Evolutionary conservation across 495 filamentous ascomycete species (phyloP).

Genomic region (Penicillium paradoxum): DNA sequence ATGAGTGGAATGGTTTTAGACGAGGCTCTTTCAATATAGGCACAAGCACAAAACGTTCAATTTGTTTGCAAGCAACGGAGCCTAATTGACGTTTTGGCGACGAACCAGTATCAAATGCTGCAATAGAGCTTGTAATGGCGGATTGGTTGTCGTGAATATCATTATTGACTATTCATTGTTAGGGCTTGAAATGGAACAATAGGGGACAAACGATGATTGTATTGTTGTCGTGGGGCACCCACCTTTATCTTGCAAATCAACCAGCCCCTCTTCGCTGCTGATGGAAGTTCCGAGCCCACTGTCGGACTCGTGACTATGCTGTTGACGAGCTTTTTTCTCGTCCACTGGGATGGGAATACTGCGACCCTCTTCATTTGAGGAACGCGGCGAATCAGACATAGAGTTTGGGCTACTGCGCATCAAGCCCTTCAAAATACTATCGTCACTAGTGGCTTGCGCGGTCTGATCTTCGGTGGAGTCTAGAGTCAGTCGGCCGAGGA

Average conservation of each 20-base stretch:
- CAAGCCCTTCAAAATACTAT: background rate
- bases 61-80: constrained; percentile 48
- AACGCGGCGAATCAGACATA: background rate
- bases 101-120: constrained; percentile 19
- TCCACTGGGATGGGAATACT: background rate
- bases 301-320: constrained; percentile 42
- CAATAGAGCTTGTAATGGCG: constrained; percentile 43
- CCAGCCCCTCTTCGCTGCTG: constrained; percentile 24
- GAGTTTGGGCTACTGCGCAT: background rate
- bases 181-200: background rate
- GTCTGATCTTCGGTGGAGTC: constrained; percentile 27
- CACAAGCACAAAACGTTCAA: constrained; percentile 51
- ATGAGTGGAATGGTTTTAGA: constrained; percentile 72
- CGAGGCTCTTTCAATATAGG: constrained; percentile 50
- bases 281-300: constrained; percentile 57
- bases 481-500: constrained; percentile 40
- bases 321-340: constrained; percentile 18
- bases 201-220: background rate
- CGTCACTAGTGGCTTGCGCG: background rate
- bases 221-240: background rate
- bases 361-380: background rate
- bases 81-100: constrained; percentile 42
- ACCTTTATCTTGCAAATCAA: constrained; percentile 22
- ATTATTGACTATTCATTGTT: constrained; percentile 20
- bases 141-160: constrained; percentile 30